Percentiles rank a stretch among this genome's conserved stretches.
These are phyloP conservation scores for Colletotrichum trifolii DNA, from an alignment of 2,329 filamentous ascomycete genomes.

Conservation along the genomic window DNA sequence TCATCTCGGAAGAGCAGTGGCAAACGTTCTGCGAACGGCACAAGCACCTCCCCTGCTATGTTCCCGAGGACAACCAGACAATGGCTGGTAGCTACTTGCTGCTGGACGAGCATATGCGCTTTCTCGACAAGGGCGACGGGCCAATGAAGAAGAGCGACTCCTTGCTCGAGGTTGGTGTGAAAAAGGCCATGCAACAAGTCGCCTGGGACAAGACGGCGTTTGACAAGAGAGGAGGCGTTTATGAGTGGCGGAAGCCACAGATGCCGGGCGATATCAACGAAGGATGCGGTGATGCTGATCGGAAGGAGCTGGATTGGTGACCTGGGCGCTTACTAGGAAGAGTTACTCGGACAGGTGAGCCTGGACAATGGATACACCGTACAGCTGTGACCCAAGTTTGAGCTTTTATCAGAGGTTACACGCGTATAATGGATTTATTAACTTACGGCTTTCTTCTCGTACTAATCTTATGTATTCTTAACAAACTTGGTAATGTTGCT, in stretches of 20 bases:
- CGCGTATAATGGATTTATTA: too few relatives aligned
- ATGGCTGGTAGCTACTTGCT: slow-evolving; percentile 65
- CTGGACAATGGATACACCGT: too few relatives aligned
- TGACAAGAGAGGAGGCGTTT: slow-evolving; percentile 56
- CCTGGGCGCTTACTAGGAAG: too few relatives aligned
- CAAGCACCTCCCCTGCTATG: slow-evolving; percentile 51
- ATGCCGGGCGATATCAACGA: neutral
- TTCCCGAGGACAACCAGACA: slow-evolving; percentile 60
- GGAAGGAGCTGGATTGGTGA: slow-evolving; percentile 14
- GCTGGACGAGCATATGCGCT: slow-evolving; percentile 62
- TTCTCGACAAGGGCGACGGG: slow-evolving; percentile 56
- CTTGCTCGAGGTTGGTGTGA: slow-evolving; percentile 60
- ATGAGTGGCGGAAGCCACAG: slow-evolving; percentile 55
- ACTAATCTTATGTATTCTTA: too few relatives aligned
- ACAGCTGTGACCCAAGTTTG: too few relatives aligned
- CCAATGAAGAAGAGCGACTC: slow-evolving; percentile 43
- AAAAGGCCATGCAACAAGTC: slow-evolving; percentile 55
- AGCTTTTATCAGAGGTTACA: too few relatives aligned
- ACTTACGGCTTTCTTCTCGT: too few relatives aligned
- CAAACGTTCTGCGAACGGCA: slow-evolving; percentile 57
- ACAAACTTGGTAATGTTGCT: too few relatives aligned
- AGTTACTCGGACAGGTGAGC: too few relatives aligned
- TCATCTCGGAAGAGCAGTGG: slow-evolving; percentile 60
- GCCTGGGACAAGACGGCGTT: slow-evolving; percentile 59
- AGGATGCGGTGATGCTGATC: slow-evolving; percentile 1